phyloP scores from a whole-genome alignment of 768 basidiomycete species.

The Terana coerulea region DNA sequence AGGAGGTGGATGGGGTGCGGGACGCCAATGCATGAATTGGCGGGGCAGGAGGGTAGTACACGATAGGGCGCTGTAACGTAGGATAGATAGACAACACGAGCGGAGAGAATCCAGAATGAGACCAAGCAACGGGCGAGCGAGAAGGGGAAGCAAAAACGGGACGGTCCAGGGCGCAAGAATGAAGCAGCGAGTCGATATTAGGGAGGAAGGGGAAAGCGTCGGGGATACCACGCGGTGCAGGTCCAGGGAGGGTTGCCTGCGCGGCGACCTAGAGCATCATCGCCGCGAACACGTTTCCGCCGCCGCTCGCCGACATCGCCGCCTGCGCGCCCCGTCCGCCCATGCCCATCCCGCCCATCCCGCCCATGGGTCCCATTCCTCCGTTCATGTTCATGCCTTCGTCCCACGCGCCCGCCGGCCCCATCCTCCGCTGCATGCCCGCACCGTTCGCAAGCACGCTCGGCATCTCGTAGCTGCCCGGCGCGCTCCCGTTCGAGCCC shows the following conservation, averaged over 20 bases:
- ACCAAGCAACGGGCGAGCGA: conserved; percentile 8
- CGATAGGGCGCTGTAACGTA: conserved; percentile 13
- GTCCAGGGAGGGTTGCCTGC: background rate
- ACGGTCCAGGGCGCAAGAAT: background rate
- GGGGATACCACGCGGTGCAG: no score
- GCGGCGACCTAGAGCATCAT: conserved; percentile 30
- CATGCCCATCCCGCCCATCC: conserved; percentile 31
- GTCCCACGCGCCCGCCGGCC: conserved; percentile 19
- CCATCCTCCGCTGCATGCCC: conserved; percentile 27
- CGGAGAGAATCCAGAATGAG: background rate
- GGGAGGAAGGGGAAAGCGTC: background rate
- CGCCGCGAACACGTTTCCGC: conserved; percentile 35
- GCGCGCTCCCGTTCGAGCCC: conserved; percentile 20
- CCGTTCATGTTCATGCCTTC: conserved; percentile 23
- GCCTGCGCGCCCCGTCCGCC: conserved; percentile 25
- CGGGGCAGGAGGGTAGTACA: conserved; percentile 7
- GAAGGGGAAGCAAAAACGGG: background rate
- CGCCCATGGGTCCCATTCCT: conserved; percentile 20
- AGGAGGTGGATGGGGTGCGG: background rate
- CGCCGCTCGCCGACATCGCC: conserved; percentile 35
- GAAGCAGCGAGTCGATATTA: background rate
- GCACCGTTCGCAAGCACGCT: conserved; percentile 22
- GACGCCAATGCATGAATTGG: conserved; percentile 10
- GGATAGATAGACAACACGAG: conserved; percentile 7
- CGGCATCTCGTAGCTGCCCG: conserved; percentile 35